phyloP scores from a whole-genome alignment of 257 asterid genomes.

The Vinca minor region DNA sequence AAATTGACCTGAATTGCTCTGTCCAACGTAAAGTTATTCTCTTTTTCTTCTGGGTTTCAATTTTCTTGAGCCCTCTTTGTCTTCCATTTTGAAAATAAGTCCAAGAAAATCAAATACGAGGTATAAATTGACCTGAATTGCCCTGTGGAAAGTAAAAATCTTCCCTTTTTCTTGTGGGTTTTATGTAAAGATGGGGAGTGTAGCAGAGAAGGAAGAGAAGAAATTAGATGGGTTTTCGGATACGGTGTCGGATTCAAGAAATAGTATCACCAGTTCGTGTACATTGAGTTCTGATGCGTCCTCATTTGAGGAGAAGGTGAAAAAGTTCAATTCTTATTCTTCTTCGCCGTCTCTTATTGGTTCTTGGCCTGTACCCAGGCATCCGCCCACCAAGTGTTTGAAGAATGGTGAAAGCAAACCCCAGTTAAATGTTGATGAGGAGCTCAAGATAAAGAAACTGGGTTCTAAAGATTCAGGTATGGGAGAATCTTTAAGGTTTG shows the following conservation, averaged over 20 bases:
- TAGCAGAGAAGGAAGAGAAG: conserved; percentile 33
- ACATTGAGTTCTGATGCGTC: conserved; percentile 39
- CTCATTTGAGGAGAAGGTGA: conserved; percentile 20
- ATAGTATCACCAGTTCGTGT: conserved; percentile 36
- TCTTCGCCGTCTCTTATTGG: conserved; percentile 35
- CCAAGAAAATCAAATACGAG: neutral
- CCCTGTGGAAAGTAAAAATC: neutral
- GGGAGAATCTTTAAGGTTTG: too few relatives aligned
- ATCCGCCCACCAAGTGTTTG: conserved; percentile 26
- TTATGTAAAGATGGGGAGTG: conserved; percentile 34
- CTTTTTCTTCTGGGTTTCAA: neutral
- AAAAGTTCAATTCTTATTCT: conserved; percentile 8
- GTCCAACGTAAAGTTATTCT: neutral
- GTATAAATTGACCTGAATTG: neutral
- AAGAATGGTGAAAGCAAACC: conserved; percentile 15
- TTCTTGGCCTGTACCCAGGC: conserved; percentile 59
- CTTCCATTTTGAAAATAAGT: conserved; percentile 10
- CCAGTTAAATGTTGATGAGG: conserved; percentile 12
- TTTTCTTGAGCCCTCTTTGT: neutral
- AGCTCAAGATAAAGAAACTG: conserved; percentile 29
- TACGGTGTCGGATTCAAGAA: conserved; percentile 37
- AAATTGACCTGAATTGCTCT: neutral
- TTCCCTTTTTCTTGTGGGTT: neutral
- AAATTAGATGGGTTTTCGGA: conserved; percentile 24
- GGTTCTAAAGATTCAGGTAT: conserved; percentile 53